Base-by-base conservation (phyloP, 1,284 basidiomycete species). In the Trichosporon coremiiforme region DNA sequence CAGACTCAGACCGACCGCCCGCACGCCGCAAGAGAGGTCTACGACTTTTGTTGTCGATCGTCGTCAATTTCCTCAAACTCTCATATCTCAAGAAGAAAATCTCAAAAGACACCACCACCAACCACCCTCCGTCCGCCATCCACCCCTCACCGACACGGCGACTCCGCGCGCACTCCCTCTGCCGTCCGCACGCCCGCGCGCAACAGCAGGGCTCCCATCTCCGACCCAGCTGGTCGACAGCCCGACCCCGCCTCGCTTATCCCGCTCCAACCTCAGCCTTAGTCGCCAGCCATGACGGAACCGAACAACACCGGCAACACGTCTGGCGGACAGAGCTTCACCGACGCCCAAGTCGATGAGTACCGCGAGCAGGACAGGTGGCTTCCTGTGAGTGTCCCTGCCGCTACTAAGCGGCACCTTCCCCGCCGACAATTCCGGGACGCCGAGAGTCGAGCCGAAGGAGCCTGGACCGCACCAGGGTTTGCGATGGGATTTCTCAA, bases 311-410 rank as follows among this genome's bases (percentile, higher is more conserved):
- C 57, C 17, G 57, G 57, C 15, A 60, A 60, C 57, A 60, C 57
- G 4, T 60, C 57, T 4, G 57, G 57, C 13, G 57, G 57, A 4
- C 57, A 60, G 45, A 38, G 12, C 45, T 94, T 95, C 77, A 95
- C 92, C 3, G 93, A 95, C 73, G 89, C 92, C 75, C 93, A 95
- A 80, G 90, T 96, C 53, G 93, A 93, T 66, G 92, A 94, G 79
- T 95, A 93, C 81, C 87, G 92, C 76, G 93, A 95, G 80, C 93
- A 95, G 82, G 94, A 96, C 84, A 88, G 93, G 57, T 95, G 91
- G 84, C 86, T 95, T 13, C 94, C 94, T 12, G 93, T 95, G 75
- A 79, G 89, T 87, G 33, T 33, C 33, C 33, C 8, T 33, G n/a
- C 33, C 33, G 33, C 33, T 8, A 33, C n/a, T 25, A 38, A 25